Base-by-base conservation (phyloP, 345 rosid genomes). In the Citrus trifoliata region DNA sequence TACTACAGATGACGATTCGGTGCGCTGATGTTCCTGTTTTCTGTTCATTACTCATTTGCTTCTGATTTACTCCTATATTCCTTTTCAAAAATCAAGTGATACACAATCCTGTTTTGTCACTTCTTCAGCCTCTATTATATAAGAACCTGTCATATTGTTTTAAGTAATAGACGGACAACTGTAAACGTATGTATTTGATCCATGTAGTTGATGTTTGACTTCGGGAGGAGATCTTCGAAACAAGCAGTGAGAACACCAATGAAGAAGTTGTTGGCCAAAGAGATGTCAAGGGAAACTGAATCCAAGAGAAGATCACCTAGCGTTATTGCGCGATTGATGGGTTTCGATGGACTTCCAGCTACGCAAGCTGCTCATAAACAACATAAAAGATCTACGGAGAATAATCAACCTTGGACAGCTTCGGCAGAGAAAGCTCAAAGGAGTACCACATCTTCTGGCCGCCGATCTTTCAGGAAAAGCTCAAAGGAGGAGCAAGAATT, bases 291-390 rank as follows among this genome's bases (percentile, higher is more conserved):
- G 86, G 97, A 93, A 66, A 84, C 83, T 60, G 96, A 89, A 82
- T 76, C 88, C 72, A 97, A 88, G 79, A 89, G 86, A 75, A 88
- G 93, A 76, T 79, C 98, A 65, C 98, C 95, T 6, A 86, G 94
- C 78, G 90, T 93, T 75, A 92, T 97, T 82, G 99, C 96, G 7
- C 86, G 95, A 78, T 80, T 97, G 80, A 97, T 94, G 99, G 99
- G 99, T 81, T 90, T 97, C 46, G 98, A 97, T 67, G 96, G 90
- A 51, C 71, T 92, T 84, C 98, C 98, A 16, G 82, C 90, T 83
- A 87, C 77, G 77, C 90, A 81, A 76, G 80, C 85, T 78, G 77
- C 86, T 66, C 85, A 80, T 24, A 91, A 82, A 10, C 89, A 80
- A 64, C 88, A 81, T 21, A 89, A 78, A 68, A 87, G 87, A 80